These are phyloP conservation scores for Arabis alpina DNA, from an alignment of 345 rosid genomes.

Conservation along the genomic window DNA sequence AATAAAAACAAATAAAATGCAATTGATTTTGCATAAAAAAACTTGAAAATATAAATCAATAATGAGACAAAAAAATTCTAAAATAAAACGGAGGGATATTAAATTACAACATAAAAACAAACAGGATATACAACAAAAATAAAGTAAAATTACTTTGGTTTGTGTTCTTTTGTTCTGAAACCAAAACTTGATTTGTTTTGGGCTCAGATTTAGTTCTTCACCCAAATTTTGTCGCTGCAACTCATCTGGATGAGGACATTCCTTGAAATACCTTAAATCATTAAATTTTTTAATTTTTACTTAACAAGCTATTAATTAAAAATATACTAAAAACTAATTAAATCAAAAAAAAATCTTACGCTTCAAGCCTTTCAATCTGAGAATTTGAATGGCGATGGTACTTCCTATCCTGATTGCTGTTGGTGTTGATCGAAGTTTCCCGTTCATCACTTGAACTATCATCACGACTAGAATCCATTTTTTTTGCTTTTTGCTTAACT, in stretches of 20 bases:
- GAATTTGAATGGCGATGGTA: constrained; percentile 59
- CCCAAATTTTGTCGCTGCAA: constrained; percentile 58
- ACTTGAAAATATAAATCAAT: no score
- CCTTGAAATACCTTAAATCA: constrained; percentile 63
- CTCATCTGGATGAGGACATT: constrained; percentile 78
- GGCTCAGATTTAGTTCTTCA: constrained; percentile 55
- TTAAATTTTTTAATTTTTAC: background rate
- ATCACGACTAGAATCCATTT: constrained; percentile 28
- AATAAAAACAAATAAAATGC: no score
- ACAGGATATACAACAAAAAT: background rate
- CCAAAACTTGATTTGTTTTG: constrained; percentile 81
- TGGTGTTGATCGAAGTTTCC: constrained; percentile 26
- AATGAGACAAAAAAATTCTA: no score
- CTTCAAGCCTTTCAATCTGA: constrained; percentile 64
- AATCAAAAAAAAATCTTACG: constrained; percentile 42
- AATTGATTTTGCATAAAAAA: no score
- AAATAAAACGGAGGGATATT: background rate
- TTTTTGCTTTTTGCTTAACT: background rate
- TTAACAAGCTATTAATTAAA: background rate
- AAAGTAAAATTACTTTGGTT: constrained; percentile 48
- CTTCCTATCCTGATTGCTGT: constrained; percentile 37
- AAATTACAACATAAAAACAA: background rate
- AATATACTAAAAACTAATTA: background rate
- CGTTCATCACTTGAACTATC: constrained; percentile 56
- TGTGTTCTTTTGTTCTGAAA: constrained; percentile 87